Conservation (phyloP, 352 stramenopile genomes). For the Phytophthora uliginosa region DNA sequence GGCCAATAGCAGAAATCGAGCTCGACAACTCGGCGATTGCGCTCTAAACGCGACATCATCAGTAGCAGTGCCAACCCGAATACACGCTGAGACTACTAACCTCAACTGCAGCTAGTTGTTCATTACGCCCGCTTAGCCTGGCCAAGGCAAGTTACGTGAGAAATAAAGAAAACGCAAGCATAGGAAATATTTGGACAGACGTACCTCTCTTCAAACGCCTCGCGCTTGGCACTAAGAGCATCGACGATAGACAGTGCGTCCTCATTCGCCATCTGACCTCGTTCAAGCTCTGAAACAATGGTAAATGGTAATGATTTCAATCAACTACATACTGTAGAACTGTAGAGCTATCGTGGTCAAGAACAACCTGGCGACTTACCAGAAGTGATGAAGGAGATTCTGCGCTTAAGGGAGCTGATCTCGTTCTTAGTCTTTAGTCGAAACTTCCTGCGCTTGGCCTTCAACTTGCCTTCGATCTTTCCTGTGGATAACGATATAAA, state of each 20-base stretch:
- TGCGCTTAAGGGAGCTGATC: conserved; percentile 49
- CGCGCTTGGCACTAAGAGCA: conserved; percentile 33
- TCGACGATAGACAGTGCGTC: conserved; percentile 48
- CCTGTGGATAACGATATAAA: conserved; percentile 21
- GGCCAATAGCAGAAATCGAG: conserved; percentile 28
- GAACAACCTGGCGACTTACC: conserved; percentile 29
- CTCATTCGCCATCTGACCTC: conserved; percentile 60
- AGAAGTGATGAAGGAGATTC: conserved; percentile 46
- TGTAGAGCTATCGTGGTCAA: neutral
- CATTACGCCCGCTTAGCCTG: conserved; percentile 38
- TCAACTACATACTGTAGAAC: neutral
- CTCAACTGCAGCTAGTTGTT: conserved; percentile 41
- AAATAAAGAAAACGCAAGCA: neutral
- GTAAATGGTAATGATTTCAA: neutral
- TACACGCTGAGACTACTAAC: conserved; percentile 17
- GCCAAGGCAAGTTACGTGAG: conserved; percentile 10
- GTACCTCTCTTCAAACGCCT: conserved; percentile 46
- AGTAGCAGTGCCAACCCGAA: conserved; percentile 2
- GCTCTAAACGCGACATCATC: conserved; percentile 31
- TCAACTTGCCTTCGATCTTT: conserved; percentile 49
- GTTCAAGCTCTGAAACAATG: conserved; percentile 48
- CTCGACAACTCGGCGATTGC: conserved; percentile 42
- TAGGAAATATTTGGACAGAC: neutral
- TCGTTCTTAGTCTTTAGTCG: conserved; percentile 58
- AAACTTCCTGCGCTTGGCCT: conserved; percentile 56